Evolutionary conservation across 2,329 filamentous ascomycete genomes (phyloP).

Genomic region (Sclerotinia spermophila): DNA sequence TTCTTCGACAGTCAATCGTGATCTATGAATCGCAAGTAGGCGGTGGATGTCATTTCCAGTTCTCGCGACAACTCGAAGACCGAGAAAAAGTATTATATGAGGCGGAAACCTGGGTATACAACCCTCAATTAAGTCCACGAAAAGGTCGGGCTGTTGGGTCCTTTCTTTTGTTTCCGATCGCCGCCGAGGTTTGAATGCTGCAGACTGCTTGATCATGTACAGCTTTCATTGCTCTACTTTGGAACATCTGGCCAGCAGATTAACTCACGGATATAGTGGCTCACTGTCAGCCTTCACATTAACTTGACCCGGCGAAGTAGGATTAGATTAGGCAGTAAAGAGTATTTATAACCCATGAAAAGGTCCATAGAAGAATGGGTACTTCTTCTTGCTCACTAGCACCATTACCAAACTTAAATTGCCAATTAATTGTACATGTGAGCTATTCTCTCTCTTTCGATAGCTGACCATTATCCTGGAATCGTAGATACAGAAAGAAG

Average conservation of each 20-base stretch:
- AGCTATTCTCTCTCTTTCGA: background rate
- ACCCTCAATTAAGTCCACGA: background rate
- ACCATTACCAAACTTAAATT: background rate
- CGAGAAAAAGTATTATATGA: background rate
- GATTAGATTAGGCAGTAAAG: background rate
- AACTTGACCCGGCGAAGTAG: background rate
- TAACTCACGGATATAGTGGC: background rate
- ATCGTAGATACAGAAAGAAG: background rate
- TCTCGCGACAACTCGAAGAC: fast-evolving
- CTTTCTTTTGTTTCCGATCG: background rate
- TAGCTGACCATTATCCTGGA: background rate
- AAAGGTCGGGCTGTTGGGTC: background rate
- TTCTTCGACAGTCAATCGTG: background rate
- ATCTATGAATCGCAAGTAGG: background rate
- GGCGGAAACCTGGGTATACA: background rate
- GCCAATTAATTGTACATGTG: background rate
- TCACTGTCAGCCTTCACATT: background rate
- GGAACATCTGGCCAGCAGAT: background rate
- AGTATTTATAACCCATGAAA: background rate
- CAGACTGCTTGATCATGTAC: background rate
- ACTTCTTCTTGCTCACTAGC: fast-evolving
- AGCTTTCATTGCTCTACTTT: background rate
- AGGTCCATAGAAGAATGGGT: too few relatives aligned
- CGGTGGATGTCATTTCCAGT: background rate
- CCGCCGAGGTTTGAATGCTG: fast-evolving